Evolutionary conservation across 1,139 yeast species (phyloP).

Genomic region (Pichia sp.): DNA sequence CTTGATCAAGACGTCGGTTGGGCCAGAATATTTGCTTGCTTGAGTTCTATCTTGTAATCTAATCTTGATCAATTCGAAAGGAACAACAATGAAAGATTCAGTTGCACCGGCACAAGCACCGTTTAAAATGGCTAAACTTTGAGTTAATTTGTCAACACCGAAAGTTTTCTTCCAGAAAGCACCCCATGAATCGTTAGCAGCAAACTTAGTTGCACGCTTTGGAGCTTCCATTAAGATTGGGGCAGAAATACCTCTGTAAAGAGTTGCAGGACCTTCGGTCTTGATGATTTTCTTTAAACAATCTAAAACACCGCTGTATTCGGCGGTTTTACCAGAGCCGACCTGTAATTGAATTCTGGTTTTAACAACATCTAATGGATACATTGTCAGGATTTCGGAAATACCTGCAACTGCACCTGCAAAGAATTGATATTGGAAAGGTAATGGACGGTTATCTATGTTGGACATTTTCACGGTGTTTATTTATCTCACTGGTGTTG

Average conservation of each 20-base stretch:
- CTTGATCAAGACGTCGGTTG: constrained; percentile 75
- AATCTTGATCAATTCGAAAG: constrained; percentile 86
- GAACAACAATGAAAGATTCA: constrained; percentile 95
- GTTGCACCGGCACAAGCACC: constrained; percentile 99
- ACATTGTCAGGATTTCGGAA: constrained; percentile 96
- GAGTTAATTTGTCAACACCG: constrained; percentile 71
- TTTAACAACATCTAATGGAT: constrained; percentile 97
- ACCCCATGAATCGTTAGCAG: constrained; percentile 98
- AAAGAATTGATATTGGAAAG: constrained; percentile 85
- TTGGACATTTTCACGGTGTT: constrained; percentile 21
- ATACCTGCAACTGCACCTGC: constrained; percentile 99
- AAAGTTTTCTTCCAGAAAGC: constrained; percentile 72
- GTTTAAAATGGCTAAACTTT: constrained; percentile 81
- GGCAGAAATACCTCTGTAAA: constrained; percentile 92
- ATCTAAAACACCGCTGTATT: constrained; percentile 80
- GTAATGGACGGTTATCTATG: constrained; percentile 44
- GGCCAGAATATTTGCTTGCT: constrained; percentile 78
- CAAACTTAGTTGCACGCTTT: constrained; percentile 95
- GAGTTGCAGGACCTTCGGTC: constrained; percentile 79
- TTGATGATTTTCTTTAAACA: constrained; percentile 79
- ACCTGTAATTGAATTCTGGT: constrained; percentile 94
- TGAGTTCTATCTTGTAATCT: constrained; percentile 85
- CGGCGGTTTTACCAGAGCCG: constrained; percentile 57
- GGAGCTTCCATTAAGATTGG: constrained; percentile 99
- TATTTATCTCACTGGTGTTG: no score